Percentiles rank a stretch among this genome's conserved stretches.
These are phyloP conservation scores for Benincasa hispida DNA, from an alignment of 306 rosid species.

Conservation along the genomic window DNA sequence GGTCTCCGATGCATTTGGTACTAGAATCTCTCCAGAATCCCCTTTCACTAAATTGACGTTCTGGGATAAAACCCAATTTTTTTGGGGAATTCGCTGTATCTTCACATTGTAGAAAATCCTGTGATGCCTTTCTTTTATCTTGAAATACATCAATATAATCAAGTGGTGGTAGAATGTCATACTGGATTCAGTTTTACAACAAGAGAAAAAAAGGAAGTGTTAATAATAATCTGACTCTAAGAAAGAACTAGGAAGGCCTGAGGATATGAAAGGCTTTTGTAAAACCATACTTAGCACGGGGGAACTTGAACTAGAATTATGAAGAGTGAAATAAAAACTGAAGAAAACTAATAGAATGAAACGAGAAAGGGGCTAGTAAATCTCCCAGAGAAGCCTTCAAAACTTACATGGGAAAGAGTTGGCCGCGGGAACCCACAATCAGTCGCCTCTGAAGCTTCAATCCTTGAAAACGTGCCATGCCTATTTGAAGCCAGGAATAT, in stretches of 20 bases:
- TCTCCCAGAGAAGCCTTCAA: not conserved
- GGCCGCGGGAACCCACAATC: not conserved
- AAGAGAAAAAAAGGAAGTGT: constrained; percentile 4
- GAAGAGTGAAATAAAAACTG: not conserved
- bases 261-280: not conserved
- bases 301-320: not conserved
- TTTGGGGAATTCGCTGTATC: constrained; percentile 13
- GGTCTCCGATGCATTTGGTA: constrained; percentile 21
- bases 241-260: not conserved
- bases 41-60: constrained; percentile 10
- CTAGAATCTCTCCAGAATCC: constrained; percentile 19
- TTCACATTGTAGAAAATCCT: constrained; percentile 18
- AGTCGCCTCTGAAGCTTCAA: not conserved
- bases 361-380: not conserved
- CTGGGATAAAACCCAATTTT: constrained; percentile 8
- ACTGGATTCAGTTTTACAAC: constrained; percentile 22
- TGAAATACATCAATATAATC: constrained; percentile 13
- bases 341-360: not conserved
- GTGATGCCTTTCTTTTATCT: constrained; percentile 8
- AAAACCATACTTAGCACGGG: not conserved
- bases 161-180: constrained; percentile 46
- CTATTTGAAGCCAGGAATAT: not conserved
- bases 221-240: not conserved
- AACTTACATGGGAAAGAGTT: not conserved
- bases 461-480: not conserved